Evolutionary conservation across 306 rosid genomes (phyloP).

Genomic region (Quercus engelmannii): DNA sequence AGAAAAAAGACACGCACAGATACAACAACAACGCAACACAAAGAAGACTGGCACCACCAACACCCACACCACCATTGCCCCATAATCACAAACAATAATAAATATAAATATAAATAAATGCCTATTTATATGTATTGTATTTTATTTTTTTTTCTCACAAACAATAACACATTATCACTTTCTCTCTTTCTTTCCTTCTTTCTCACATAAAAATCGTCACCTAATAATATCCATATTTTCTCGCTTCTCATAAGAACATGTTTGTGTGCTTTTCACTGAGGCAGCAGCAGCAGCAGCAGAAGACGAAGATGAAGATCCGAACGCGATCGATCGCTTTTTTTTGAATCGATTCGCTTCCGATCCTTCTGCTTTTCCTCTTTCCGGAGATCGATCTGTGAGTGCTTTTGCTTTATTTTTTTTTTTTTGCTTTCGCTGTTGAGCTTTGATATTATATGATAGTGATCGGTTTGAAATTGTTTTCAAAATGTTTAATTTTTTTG

Average conservation of each 20-base stretch:
- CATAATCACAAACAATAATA: too few species aligned
- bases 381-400: constrained; percentile 50
- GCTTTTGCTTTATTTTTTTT: constrained; percentile 4
- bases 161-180: too few species aligned
- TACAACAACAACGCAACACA: not conserved
- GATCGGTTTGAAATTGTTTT: not conserved
- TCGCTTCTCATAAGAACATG: not conserved
- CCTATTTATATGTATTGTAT: too few species aligned
- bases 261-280: constrained; percentile 11
- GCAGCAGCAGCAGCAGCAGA: not conserved
- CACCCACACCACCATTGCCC: not conserved
- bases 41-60: not conserved
- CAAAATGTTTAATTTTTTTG: not conserved
- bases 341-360: constrained; percentile 18
- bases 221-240: not conserved
- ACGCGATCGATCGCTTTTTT: constrained; percentile 22
- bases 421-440: not conserved
- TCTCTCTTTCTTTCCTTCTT: too few species aligned
- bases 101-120: too few species aligned
- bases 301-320: constrained; percentile 22
- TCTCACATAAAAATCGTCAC: not conserved
- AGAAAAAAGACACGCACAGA: not conserved
- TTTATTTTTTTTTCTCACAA: too few species aligned
- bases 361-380: constrained; percentile 26
- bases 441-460: not conserved